Conservation (phyloP, 163 green algal genomes). For the Chlorella variabilis region DNA sequence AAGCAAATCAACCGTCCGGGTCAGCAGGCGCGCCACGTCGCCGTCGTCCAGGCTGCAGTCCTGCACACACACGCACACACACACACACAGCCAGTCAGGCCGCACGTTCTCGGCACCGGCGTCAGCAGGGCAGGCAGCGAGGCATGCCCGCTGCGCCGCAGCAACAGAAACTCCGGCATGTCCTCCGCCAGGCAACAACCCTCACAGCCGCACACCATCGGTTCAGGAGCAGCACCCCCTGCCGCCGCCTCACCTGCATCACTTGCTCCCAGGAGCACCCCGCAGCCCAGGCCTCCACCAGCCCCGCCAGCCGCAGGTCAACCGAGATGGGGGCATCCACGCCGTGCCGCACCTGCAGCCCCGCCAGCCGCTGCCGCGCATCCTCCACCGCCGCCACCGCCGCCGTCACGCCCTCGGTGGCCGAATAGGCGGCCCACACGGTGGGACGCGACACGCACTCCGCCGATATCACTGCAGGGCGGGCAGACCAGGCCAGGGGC, state of each 20-base stretch:
- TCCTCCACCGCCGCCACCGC: constrained; percentile 26
- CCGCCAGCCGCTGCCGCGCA: neutral
- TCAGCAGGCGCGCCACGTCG: constrained; percentile 91
- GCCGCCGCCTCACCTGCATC: constrained; percentile 8
- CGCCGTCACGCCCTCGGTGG: constrained; percentile 16
- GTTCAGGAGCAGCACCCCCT: too few relatives aligned
- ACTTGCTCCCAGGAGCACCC: constrained; percentile 52
- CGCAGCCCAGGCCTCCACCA: constrained; percentile 91
- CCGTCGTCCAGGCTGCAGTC: constrained; percentile 90
- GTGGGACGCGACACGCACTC: constrained; percentile 58
- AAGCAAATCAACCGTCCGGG: constrained; percentile 88
- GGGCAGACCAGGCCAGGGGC: neutral
- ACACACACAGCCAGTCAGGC: neutral
- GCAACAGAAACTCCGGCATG: too few relatives aligned
- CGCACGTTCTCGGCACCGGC: too few relatives aligned
- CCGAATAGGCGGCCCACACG: constrained; percentile 55
- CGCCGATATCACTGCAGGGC: constrained; percentile 63
- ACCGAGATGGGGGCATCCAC: constrained; percentile 70
- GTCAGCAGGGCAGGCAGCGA: too few relatives aligned
- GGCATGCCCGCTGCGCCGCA: too few relatives aligned
- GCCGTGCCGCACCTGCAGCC: constrained; percentile 37
- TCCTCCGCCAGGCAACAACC: too few relatives aligned
- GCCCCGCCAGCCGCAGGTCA: constrained; percentile 79
- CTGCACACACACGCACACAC: constrained; percentile 6
- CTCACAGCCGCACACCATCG: neutral